Evolutionary conservation across 495 filamentous ascomycete genomes (phyloP).

Genomic region (Venustampulla echinocandica): DNA sequence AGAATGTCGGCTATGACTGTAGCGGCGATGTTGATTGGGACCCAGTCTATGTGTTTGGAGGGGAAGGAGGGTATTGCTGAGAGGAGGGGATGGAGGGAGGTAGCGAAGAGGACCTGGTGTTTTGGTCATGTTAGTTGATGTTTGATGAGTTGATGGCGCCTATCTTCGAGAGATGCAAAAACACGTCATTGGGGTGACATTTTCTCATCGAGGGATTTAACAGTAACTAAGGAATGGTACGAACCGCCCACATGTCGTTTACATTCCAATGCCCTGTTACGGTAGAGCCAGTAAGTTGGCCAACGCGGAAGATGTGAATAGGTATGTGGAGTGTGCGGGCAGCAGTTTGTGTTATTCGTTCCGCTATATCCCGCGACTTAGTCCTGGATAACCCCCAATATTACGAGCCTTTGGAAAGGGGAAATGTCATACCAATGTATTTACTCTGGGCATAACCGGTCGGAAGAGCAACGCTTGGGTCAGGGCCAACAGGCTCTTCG

Average conservation of each 20-base stretch:
- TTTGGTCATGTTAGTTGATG: not conserved
- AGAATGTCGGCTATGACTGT: slow-evolving; percentile 17
- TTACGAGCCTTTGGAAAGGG: not conserved
- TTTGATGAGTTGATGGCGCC: too few species aligned
- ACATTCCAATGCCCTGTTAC: slow-evolving; percentile 10
- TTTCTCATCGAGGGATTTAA: too few species aligned
- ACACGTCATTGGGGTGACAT: too few species aligned
- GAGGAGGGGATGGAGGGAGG: slow-evolving; percentile 16
- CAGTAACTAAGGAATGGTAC: too few species aligned
- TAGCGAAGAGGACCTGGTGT: slow-evolving; percentile 22
- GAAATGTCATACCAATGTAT: slow-evolving; percentile 16
- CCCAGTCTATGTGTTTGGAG: slow-evolving; percentile 21
- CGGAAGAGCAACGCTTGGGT: slow-evolving; percentile 16
- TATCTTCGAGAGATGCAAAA: too few species aligned
- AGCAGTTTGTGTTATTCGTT: slow-evolving; percentile 19
- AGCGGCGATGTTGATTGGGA: slow-evolving; percentile 26
- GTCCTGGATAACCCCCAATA: too few species aligned
- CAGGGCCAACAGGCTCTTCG: slow-evolving; percentile 12
- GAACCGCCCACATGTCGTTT: slow-evolving; percentile 20
- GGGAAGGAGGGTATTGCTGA: slow-evolving; percentile 8
- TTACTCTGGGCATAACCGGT: slow-evolving; percentile 27
- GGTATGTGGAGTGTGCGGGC: slow-evolving; percentile 2
- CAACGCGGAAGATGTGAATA: slow-evolving; percentile 20
- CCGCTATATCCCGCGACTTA: slow-evolving; percentile 8
- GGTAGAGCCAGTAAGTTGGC: slow-evolving; percentile 24